Percentiles rank a stretch among this genome's conserved stretches.
phyloP scores from a whole-genome alignment of 1,284 basidiomycete species.

The Wolfiporia cocos region DNA sequence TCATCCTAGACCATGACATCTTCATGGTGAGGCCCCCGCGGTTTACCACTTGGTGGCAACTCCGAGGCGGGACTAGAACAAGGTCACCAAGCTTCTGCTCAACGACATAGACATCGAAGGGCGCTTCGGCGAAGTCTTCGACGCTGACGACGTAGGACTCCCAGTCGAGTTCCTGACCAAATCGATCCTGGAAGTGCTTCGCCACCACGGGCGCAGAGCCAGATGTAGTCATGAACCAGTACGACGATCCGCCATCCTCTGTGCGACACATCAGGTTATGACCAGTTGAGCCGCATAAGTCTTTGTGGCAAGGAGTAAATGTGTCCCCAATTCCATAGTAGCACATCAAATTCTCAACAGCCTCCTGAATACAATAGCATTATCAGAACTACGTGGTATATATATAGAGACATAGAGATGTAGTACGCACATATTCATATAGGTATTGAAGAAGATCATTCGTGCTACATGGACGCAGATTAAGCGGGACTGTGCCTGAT shows the following conservation, averaged over 20 bases:
- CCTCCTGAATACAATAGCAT: conserved; percentile 29
- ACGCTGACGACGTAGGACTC: conserved; percentile 58
- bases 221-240: conserved; percentile 77
- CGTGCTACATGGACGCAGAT: conserved; percentile 40
- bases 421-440: conserved; percentile 34
- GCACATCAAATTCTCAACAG: conserved; percentile 72
- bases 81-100: conserved; percentile 71
- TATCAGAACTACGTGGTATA: too few species aligned
- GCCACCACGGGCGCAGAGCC: conserved; percentile 43
- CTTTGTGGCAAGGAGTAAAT: conserved; percentile 73
- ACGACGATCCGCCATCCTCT: conserved; percentile 60
- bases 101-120: conserved; percentile 59
- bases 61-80: conserved; percentile 71
- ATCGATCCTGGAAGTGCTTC: conserved; percentile 46
- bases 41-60: conserved; percentile 76
- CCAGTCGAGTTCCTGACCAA: conserved; percentile 63
- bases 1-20: conserved; percentile 79
- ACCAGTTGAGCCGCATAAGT: conserved; percentile 72
- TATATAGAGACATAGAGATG: neutral
- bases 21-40: conserved; percentile 71
- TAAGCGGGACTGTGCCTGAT: conserved; percentile 39
- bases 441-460: conserved; percentile 54
- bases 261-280: conserved; percentile 79
- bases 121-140: conserved; percentile 57
- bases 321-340: conserved; percentile 74